Evolutionary conservation across 2,329 filamentous ascomycete genomes (phyloP), one percentile per base, ranked within the genome.

Genomic region (Aspergillus spinulosporus): DNA sequence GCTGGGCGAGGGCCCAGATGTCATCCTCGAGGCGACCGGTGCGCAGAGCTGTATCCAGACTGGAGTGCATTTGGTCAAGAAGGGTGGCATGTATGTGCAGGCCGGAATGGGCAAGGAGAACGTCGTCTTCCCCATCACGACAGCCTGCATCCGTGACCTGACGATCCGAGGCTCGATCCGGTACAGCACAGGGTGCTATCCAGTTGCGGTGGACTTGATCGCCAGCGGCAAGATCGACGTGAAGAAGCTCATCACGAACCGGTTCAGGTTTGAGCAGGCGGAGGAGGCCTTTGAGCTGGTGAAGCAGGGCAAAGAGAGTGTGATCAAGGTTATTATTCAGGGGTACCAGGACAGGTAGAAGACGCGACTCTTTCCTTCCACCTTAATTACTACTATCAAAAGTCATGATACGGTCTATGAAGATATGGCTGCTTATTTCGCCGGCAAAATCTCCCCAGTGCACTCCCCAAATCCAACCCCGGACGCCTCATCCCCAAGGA

Each of bases 401-500:
- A 21, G 21, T 21, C 21, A 21, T 21, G 21, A 21, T 21, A 21
- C 21, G 21, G 21, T 21, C 21, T 21, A 21, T 21, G 21, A 21
- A 21, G 21, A 21, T 21, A 21, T 21, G 21, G 21, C 21, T 21
- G 21, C 21, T n/a, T n/a, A 11, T 29, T 21, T 44, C 4, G 44
- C 44, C 3, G 48, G 36, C n/a, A n/a, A 5, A 21, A 52, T 7
- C 43, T 66, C 59, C 32, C 67, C 67, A 5, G 64, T 46, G 45
- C 66, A 70, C 47, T 68, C 64, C 5, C 69, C 69, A 54, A 72
- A 71, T 6, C 68, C 68, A 50, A 71, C 63, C 1, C 67, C 65
- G 5, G 59, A 61, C 12, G 32, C 52, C 14, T 56, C 53, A 9
- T 56, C 58, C 6, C 66, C 68, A 46, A 60, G 63, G 15, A 63